A percentile compares a stretch with the other conserved stretches of the same genome.
Conservation (phyloP, 345 rosid genomes). For the Eucalyptus camaldulensis region DNA sequence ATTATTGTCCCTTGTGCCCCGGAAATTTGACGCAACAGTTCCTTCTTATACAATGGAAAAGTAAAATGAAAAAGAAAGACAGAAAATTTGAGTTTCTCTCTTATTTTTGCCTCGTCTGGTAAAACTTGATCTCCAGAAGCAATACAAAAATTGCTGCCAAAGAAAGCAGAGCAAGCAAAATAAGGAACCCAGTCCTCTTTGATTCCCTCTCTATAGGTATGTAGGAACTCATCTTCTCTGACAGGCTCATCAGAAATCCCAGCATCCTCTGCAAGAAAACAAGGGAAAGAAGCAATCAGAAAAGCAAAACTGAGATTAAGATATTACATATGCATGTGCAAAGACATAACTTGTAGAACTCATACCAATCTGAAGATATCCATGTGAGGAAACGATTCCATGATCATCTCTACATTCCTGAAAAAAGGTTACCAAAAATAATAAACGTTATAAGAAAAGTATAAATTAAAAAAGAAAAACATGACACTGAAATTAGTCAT, state of each 20-base stretch:
- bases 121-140: background rate
- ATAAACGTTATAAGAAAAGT: background rate
- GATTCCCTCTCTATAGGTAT: background rate
- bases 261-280: background rate
- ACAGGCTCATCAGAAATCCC: background rate
- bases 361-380: slow-evolving; percentile 47
- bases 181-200: background rate
- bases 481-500: background rate
- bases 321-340: background rate
- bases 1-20: background rate
- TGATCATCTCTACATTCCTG: slow-evolving; percentile 78
- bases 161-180: background rate
- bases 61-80: background rate
- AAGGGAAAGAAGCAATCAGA: background rate
- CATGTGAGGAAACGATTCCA: slow-evolving; percentile 57
- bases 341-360: background rate
- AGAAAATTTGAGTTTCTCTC: background rate
- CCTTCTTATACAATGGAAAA: background rate
- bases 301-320: background rate
- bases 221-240: background rate
- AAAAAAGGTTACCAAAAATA: background rate
- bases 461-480: no score
- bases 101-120: background rate
- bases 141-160: background rate
- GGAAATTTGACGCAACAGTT: background rate